Base-by-base conservation (phyloP, 1,139 yeast species). In the Taiozyma sp. region DNA sequence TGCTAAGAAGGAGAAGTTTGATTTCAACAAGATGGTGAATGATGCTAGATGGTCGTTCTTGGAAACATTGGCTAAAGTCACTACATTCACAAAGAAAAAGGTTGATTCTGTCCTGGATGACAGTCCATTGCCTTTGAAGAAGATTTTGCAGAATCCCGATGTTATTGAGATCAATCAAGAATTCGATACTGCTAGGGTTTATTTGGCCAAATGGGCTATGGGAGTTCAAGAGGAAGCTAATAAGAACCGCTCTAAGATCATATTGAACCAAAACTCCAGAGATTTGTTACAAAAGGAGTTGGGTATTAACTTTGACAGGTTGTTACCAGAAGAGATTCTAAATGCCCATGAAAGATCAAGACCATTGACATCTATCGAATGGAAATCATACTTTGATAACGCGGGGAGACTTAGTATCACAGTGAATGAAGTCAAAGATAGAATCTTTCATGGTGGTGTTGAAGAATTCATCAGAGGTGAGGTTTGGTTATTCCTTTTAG, bases 191-290 rank as follows among this genome's bases (percentile, higher is more conserved):
- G 97, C 97, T 0, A 77, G 91, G 49, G 87, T 90, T 4, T 93
- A 90, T 65, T 73, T 93, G 54, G 98, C 99, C 6, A 90, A 90
- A 70, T 93, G 99, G 99, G 98, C 99, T 0, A 79, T 89, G 61
- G 90, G 90, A 42, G 95, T 93, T 28, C 95, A 93, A 59, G 95
- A 90, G 62, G 96, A 93, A 64, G 95, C 97, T 1, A 95, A 88
- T 61, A 79, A 78, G 57, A 80, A 86, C 46, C 83, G 87, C 53
- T 73, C 77, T 45, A 73, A 74, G 58, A 70, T 72, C 49, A 77
- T 81, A 57, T 70, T 88, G 52, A 81, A 81, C 57, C 81, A 81
- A 48, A 78, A 78, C n/a, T 76, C 84, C 52, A 77, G 81, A 55
- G 75, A 75, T 42, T 68, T 83, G 45, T 69, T 88, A 44, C 80